Evolutionary conservation across 2,329 filamentous ascomycete species (phyloP), one percentile per base, ranked within the genome.

Genomic region (Boeremia lycopersici): DNA sequence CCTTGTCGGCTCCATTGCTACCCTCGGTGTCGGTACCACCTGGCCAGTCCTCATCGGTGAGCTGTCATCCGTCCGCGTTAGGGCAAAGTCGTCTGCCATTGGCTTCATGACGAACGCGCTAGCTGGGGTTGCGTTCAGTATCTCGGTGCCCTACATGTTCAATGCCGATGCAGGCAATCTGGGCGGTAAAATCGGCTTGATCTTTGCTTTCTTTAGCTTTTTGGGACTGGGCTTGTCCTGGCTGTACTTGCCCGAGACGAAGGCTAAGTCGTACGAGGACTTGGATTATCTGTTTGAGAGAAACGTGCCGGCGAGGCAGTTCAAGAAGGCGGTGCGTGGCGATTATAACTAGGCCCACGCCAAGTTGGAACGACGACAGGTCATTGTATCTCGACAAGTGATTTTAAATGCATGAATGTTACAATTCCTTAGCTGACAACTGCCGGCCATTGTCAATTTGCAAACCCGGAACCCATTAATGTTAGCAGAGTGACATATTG

Each of bases 11-110:
- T 9, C 30, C 2, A 35, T 42, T 7, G 19, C 46, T 42, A n/a
- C 46, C 6, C 46, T 42, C 6, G n/a, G 38, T 42, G 30, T 30
- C 3, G 31, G 31, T 11, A 23, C 48, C 13, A 17, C 48, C 28
- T 44, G 48, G 26, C 33, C 31, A 9, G 31, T 38, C 12, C 33
- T 47, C 28, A 41, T 34, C 11, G 29, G 33, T 28, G 25, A 38
- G 73, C 74, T 96, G 29, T 90, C 90, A 0, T 90, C 90, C 0
- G 84, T 89, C 13, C 83, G 91, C 4, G 81, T 96, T 30, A 89
- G 91, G 70, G 91, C 93, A 77, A 96, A 96, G 80, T 95, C 91
- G 0, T 46, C 33, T 12, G 52, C 52, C 13, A 88, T 95, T 10
- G 38, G 90, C 91, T 82, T 95, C 5, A 90, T 89, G 2, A 86